Percentiles rank a stretch among this genome's conserved stretches.
Evolutionary conservation across 495 filamentous ascomycete species (phyloP).

Genomic region (Penicillium odoratum): DNA sequence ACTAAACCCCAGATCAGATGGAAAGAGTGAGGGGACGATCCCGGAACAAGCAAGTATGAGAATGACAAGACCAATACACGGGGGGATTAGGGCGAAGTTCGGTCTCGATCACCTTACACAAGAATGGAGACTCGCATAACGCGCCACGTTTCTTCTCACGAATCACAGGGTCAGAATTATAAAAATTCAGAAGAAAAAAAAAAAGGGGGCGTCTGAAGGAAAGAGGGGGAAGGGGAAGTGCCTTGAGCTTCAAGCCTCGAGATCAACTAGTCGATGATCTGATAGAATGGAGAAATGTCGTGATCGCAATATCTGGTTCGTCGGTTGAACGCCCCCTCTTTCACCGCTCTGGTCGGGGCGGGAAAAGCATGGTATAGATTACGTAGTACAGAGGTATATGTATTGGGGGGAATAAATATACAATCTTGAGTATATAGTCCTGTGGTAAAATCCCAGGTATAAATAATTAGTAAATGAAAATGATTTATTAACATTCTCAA

Average conservation of each 20-base stretch:
- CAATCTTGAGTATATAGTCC: not conserved
- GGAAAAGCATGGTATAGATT: not conserved
- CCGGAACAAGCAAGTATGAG: slow-evolving; percentile 6
- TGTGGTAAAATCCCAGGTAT: too few species aligned
- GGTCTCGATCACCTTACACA: slow-evolving; percentile 6
- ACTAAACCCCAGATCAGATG: slow-evolving; percentile 30
- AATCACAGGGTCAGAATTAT: not conserved
- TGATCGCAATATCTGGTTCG: slow-evolving; percentile 43
- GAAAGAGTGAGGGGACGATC: slow-evolving; percentile 13
- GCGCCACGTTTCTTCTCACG: slow-evolving; percentile 29
- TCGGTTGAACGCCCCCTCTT: slow-evolving; percentile 9
- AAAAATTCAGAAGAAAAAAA: slow-evolving; percentile 11
- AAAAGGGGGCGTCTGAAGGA: slow-evolving; percentile 4
- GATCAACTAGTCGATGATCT: slow-evolving; percentile 44
- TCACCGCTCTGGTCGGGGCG: slow-evolving; percentile 1
- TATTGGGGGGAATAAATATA: not conserved
- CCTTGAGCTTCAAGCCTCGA: slow-evolving; percentile 13
- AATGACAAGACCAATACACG: not conserved
- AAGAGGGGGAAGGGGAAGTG: slow-evolving; percentile 2
- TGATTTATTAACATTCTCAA: too few species aligned
- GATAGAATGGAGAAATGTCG: slow-evolving; percentile 55
- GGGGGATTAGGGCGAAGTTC: slow-evolving; percentile 4
- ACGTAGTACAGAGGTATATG: not conserved
- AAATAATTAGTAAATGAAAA: too few species aligned
- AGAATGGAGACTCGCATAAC: slow-evolving; percentile 26